Percentiles rank a stretch among this genome's conserved stretches.
These are phyloP conservation scores for Cercospora janseana DNA, from an alignment of 2,329 filamentous ascomycete genomes.

Conservation along the genomic window DNA sequence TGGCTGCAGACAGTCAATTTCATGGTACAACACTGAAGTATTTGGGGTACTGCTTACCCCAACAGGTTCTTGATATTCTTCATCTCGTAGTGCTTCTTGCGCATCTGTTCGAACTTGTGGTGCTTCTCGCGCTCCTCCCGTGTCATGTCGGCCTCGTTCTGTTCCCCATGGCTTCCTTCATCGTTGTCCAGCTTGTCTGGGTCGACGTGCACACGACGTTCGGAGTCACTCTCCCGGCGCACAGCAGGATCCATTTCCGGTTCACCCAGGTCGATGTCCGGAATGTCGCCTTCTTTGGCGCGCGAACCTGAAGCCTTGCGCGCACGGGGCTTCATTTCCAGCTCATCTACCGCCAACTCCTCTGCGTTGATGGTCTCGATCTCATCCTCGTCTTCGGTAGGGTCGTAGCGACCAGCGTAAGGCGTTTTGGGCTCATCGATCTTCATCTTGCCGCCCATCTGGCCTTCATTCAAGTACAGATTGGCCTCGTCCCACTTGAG, in stretches of 20 bases:
- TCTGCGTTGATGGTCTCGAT: conserved; percentile 64
- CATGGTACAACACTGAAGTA: conserved; percentile 6
- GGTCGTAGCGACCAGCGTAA: conserved; percentile 89
- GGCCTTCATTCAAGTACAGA: conserved; percentile 93
- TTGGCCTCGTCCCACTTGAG: conserved; percentile 99
- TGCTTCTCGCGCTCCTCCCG: conserved; percentile 86
- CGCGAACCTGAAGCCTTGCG: conserved; percentile 29
- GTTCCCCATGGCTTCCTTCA: conserved; percentile 57
- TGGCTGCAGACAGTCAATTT: conserved; percentile 37
- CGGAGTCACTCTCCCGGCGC: conserved; percentile 44
- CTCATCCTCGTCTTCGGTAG: conserved; percentile 82
- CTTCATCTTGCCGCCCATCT: conserved; percentile 95
- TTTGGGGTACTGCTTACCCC: conserved; percentile 56
- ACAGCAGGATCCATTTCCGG: conserved; percentile 61
- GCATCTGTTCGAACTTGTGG: conserved; percentile 80
- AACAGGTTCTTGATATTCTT: conserved; percentile 84
- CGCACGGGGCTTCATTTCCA: conserved; percentile 53
- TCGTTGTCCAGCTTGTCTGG: conserved; percentile 41
- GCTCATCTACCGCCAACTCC: conserved; percentile 66
- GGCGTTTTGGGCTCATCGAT: conserved; percentile 98
- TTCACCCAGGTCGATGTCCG: conserved; percentile 86
- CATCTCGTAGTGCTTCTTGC: conserved; percentile 99
- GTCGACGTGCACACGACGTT: conserved; percentile 82
- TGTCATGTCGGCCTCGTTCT: conserved; percentile 54
- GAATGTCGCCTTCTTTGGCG: conserved; percentile 72